phyloP scores from a whole-genome alignment of 2,329 filamentous ascomycete species.

The Scytalidium lignicola region DNA sequence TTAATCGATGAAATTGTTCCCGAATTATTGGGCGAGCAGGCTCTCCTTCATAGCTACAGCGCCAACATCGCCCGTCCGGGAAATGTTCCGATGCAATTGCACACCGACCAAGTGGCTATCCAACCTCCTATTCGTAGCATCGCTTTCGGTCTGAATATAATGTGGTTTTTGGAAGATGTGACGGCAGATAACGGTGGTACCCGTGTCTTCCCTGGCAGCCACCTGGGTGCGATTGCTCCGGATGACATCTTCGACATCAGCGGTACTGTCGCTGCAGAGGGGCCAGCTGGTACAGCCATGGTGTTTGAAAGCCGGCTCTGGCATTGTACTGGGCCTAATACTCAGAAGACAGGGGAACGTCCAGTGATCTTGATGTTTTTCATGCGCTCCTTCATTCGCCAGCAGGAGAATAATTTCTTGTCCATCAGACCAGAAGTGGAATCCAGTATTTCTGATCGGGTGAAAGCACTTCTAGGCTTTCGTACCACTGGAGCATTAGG shows the following conservation, averaged over 20 bases:
- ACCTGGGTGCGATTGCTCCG: slow-evolving; percentile 18
- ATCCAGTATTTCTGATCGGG: slow-evolving; percentile 20
- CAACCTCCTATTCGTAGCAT: slow-evolving; percentile 21
- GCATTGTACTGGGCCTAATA: slow-evolving; percentile 26
- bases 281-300: slow-evolving; percentile 22
- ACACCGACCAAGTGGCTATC: slow-evolving; percentile 24
- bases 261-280: slow-evolving; percentile 20
- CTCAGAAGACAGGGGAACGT: slow-evolving; percentile 12
- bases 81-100: slow-evolving; percentile 23
- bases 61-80: slow-evolving; percentile 28
- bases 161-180: slow-evolving; percentile 26
- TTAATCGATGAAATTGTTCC: slow-evolving; percentile 24
- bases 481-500: slow-evolving; percentile 20
- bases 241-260: slow-evolving; percentile 18
- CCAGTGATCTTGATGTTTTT: slow-evolving; percentile 27
- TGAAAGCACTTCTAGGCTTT: slow-evolving; percentile 19
- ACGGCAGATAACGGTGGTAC: slow-evolving; percentile 28
- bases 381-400: slow-evolving; percentile 26
- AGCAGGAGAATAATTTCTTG: slow-evolving; percentile 27
- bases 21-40: slow-evolving; percentile 25
- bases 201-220: slow-evolving; percentile 23
- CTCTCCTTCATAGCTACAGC: slow-evolving; percentile 23
- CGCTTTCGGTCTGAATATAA: slow-evolving; percentile 21
- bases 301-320: slow-evolving; percentile 25
- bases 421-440: slow-evolving; percentile 25